Evolutionary conservation across 768 basidiomycete genomes (phyloP).

Genomic region (Leccinellum rugosiceps): DNA sequence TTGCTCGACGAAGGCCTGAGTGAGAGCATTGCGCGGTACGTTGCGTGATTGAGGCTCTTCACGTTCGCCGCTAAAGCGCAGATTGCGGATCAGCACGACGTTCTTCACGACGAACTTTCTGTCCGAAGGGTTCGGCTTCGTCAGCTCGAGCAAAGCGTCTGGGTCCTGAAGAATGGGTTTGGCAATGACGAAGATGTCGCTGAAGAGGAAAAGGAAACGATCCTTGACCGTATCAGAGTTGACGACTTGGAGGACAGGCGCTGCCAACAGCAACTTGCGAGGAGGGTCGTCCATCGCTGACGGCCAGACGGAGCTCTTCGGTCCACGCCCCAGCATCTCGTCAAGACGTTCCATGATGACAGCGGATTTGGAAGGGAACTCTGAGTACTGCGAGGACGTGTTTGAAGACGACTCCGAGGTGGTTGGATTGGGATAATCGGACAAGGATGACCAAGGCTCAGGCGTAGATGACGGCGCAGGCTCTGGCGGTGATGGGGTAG

Average conservation of each 20-base stretch:
- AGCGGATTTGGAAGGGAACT: constrained; percentile 44
- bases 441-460: constrained; percentile 74
- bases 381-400: constrained; percentile 66
- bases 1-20: constrained; percentile 71
- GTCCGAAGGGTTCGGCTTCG: constrained; percentile 57
- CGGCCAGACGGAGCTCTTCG: constrained; percentile 57
- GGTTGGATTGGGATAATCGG: constrained; percentile 65
- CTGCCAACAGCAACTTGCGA: constrained; percentile 78
- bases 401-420: constrained; percentile 76
- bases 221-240: constrained; percentile 94
- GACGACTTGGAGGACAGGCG: constrained; percentile 90
- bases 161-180: constrained; percentile 79
- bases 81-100: constrained; percentile 71
- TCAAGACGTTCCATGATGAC: constrained; percentile 67
- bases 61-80: constrained; percentile 69
- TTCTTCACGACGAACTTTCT: constrained; percentile 87
- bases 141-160: constrained; percentile 56
- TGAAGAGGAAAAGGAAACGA: constrained; percentile 96
- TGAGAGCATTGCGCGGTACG: constrained; percentile 54
- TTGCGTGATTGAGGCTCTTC: constrained; percentile 52
- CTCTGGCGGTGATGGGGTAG: constrained; percentile 48
- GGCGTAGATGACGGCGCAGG: constrained; percentile 64
- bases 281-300: constrained; percentile 80
- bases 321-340: constrained; percentile 61
- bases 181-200: constrained; percentile 87